Percentiles rank a stretch among this genome's conserved stretches.
These are phyloP conservation scores for Serendipita sp. DNA, from an alignment of 768 basidiomycete species.

Conservation along the genomic window DNA sequence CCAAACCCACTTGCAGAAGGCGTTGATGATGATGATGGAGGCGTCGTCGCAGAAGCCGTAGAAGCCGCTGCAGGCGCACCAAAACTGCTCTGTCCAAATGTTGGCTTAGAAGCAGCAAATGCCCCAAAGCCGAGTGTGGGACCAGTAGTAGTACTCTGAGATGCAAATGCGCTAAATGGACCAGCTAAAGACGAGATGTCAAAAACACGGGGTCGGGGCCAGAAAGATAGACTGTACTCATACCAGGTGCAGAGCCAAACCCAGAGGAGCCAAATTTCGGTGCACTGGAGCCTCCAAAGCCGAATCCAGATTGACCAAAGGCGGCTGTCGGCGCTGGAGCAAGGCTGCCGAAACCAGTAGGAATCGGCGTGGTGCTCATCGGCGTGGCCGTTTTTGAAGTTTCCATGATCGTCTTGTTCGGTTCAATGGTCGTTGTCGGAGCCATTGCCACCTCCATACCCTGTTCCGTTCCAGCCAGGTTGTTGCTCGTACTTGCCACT, in stretches of 20 bases:
- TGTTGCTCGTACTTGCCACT: slow-evolving; percentile 7
- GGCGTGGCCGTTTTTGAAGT: slow-evolving; percentile 11
- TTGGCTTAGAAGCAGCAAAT: slow-evolving; percentile 14
- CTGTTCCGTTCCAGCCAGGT: background rate
- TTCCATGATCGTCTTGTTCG: slow-evolving; percentile 8
- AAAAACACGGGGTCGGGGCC: background rate
- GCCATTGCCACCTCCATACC: slow-evolving; percentile 5
- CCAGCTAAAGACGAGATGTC: background rate
- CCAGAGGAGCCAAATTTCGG: slow-evolving; percentile 12
- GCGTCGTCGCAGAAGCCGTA: slow-evolving; percentile 1
- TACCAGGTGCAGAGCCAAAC: slow-evolving; percentile 16
- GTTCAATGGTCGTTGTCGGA: background rate
- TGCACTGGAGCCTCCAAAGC: slow-evolving; percentile 9
- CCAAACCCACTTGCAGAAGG: slow-evolving; percentile 17
- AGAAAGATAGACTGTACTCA: slow-evolving; percentile 12
- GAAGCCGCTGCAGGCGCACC: slow-evolving; percentile 12
- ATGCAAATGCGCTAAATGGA: background rate
- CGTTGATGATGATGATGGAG: slow-evolving; percentile 12
- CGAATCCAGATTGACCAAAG: slow-evolving; percentile 11
- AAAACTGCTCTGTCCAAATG: slow-evolving; percentile 23
- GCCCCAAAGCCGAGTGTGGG: slow-evolving; percentile 16
- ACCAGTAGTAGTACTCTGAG: background rate
- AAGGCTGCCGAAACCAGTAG: background rate
- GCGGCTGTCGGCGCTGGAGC: slow-evolving; percentile 1
- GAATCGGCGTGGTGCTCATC: background rate